Conservation (phyloP, 768 basidiomycete genomes). For the Hemileccinum impolitum region DNA sequence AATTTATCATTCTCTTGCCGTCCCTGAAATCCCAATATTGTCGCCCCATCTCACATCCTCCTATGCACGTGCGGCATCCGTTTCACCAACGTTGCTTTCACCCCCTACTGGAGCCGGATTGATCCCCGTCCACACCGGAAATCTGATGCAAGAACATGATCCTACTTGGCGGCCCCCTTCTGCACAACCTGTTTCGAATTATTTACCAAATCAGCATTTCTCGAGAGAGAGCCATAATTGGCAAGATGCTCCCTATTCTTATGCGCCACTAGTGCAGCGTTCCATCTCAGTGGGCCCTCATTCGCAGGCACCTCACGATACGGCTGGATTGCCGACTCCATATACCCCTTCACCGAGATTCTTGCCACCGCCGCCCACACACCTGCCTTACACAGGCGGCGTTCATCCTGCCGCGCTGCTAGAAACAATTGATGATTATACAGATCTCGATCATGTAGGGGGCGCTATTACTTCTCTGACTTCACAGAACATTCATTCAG, state of each 20-base stretch:
- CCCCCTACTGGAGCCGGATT: constrained; percentile 21
- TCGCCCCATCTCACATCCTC: constrained; percentile 17
- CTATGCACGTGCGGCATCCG: constrained; percentile 18
- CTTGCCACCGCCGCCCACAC: constrained; percentile 30
- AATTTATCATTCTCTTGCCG: constrained; percentile 60
- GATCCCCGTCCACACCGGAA: constrained; percentile 10
- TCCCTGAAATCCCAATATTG: constrained; percentile 39
- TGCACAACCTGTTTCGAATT: constrained; percentile 1
- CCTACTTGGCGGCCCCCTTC: constrained; percentile 5
- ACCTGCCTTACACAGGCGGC: constrained; percentile 19
- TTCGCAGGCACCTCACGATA: constrained; percentile 29
- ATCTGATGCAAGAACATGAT: constrained; percentile 8
- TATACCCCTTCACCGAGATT: constrained; percentile 19
- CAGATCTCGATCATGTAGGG: constrained; percentile 54
- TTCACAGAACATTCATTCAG: constrained; percentile 54
- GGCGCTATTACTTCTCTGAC: constrained; percentile 58
- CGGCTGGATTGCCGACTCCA: constrained; percentile 36
- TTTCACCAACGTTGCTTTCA: constrained; percentile 20
- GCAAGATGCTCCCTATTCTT: constrained; percentile 23
- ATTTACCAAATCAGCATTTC: constrained; percentile 5
- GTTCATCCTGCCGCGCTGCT: constrained; percentile 12
- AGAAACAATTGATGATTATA: constrained; percentile 13
- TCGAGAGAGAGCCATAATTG: constrained; percentile 14
- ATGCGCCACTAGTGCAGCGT: constrained; percentile 40
- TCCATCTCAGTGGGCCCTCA: constrained; percentile 51